phyloP scores from a whole-genome alignment of 2,329 filamentous ascomycete species.

The Leptographium wingfieldii region DNA sequence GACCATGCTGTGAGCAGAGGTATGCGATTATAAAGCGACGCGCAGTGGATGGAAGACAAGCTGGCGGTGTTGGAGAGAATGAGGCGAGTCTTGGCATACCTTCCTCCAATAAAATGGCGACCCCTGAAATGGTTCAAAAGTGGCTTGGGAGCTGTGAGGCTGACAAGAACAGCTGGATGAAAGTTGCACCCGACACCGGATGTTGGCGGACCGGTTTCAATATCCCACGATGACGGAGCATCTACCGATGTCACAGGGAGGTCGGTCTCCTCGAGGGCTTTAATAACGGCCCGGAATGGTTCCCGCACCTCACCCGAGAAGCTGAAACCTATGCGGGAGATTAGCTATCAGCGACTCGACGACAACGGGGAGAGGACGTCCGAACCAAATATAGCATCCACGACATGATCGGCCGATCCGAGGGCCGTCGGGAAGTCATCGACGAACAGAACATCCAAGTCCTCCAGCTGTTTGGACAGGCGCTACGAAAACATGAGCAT shows the following conservation, averaged over 20 bases:
- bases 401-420: slow-evolving; percentile 58
- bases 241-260: slow-evolving; percentile 81
- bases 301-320: slow-evolving; percentile 89
- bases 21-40: neutral
- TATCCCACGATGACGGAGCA: slow-evolving; percentile 89
- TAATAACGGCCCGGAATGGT: slow-evolving; percentile 74
- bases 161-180: slow-evolving; percentile 69
- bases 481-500: slow-evolving; percentile 36
- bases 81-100: slow-evolving; percentile 33
- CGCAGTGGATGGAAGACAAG: neutral
- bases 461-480: slow-evolving; percentile 70
- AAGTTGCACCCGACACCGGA: slow-evolving; percentile 69
- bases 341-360: neutral
- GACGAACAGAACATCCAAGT: slow-evolving; percentile 72
- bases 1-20: neutral
- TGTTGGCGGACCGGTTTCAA: slow-evolving; percentile 69
- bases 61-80: neutral
- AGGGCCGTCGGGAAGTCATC: slow-evolving; percentile 63
- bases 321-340: slow-evolving; percentile 55
- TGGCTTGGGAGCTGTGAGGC: slow-evolving; percentile 87
- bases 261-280: slow-evolving; percentile 57
- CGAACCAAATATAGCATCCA: slow-evolving; percentile 85
- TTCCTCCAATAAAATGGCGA: slow-evolving; percentile 81
- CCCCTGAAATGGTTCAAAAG: slow-evolving; percentile 73
- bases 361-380: neutral